Evolutionary conservation across 2,329 filamentous ascomycete species (phyloP).

Genomic region (Canariomyces notabilis): DNA sequence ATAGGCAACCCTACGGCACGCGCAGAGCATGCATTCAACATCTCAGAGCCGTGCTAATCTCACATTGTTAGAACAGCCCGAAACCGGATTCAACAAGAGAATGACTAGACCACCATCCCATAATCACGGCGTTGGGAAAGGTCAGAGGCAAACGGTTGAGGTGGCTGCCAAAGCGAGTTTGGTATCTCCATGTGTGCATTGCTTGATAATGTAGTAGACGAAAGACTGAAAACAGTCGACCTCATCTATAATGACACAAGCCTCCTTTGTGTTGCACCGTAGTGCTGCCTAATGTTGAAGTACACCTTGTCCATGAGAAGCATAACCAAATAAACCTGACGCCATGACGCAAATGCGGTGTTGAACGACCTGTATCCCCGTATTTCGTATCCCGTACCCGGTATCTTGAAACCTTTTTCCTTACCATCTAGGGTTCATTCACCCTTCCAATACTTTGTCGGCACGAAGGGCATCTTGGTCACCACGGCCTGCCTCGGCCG

Average conservation of each 20-base stretch:
- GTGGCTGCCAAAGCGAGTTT: neutral
- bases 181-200: slow-evolving; percentile 1
- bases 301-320: neutral
- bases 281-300: slow-evolving; percentile 14
- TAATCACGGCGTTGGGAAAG: too few relatives aligned
- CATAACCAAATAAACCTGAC: neutral
- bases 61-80: too few relatives aligned
- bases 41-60: too few relatives aligned
- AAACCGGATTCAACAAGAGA: too few relatives aligned
- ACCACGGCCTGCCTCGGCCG: slow-evolving; percentile 70
- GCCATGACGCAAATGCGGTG: slow-evolving; percentile 13
- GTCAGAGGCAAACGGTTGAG: neutral
- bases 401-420: too few relatives aligned
- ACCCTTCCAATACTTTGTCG: slow-evolving; percentile 67
- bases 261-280: neutral
- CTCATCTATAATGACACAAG: neutral
- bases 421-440: slow-evolving; percentile 16
- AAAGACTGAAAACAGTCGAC: too few relatives aligned
- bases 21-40: too few relatives aligned
- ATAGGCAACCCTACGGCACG: too few relatives aligned
- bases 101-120: too few relatives aligned
- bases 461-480: slow-evolving; percentile 84
- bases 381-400: neutral
- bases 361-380: slow-evolving; percentile 14
- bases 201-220: neutral